Evolutionary conservation across 208 protist species (phyloP), one percentile per base, ranked within the genome.

Genomic region (Herpetomonas samuelpessoai): DNA sequence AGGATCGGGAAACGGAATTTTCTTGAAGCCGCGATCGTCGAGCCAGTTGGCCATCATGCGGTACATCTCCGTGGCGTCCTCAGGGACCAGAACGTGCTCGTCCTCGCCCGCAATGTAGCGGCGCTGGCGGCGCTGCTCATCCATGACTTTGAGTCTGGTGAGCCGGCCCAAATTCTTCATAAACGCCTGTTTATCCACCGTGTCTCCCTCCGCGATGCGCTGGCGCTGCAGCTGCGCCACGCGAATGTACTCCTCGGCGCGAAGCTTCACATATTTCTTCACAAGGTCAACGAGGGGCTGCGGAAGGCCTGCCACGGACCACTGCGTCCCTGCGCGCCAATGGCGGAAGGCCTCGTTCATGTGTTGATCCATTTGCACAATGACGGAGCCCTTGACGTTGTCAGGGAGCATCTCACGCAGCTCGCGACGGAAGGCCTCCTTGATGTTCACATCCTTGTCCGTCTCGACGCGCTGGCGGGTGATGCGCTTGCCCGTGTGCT

Each of bases 341-440:
- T 98, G 97, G 24, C 99, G 85, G 95, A 99, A 99, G 0, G 99
- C 98, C 75, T 99, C 99, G 71, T 91, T 96, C 49, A 99, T 90
- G 82, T 99, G 99, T 82, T 99, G 98, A 44, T 99, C 83, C 75
- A 99, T 99, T 9, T 92, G 97, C 46, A 97, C 84, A 58, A 98
- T 99, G 55, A 88, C 79, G 68, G 97, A 98, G 22, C 83, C 72
- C 57, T 97, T 97, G 46, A 99, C 91, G 71, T 98, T 97, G 63
- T 99, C 98, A 14, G 99, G 99, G 87, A 99, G 99, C 96, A 99
- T 99, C 85, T 99, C 99, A 0, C 98, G 79, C 61, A 99, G 98
- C 76, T 99, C 99, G 59, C 99, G 96, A 68, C 99, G 98, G 48
- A 99, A 98, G 1, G 97, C 88, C 27, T 98, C 97, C 61, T 99